Evolutionary conservation across 352 stramenopile species (phyloP).

Genomic region (Phytophthora pini): DNA sequence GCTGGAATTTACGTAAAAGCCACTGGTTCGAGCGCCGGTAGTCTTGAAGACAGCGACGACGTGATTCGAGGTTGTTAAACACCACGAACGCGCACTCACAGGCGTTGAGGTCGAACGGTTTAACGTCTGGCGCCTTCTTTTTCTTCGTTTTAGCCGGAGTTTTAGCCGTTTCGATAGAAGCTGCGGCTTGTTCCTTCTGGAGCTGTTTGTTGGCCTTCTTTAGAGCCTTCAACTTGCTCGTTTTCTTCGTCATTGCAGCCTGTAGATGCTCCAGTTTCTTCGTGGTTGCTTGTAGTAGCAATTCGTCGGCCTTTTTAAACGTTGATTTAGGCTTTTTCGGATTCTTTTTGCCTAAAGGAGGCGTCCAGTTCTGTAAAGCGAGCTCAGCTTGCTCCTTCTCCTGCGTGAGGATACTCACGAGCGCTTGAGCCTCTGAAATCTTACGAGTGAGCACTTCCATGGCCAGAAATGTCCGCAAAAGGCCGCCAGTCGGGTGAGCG

Average conservation of each 20-base stretch:
- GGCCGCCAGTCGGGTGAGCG: slow-evolving; percentile 70
- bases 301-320: slow-evolving; percentile 45
- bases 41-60: slow-evolving; percentile 74
- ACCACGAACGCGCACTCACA: slow-evolving; percentile 88
- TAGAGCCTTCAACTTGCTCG: slow-evolving; percentile 68
- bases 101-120: slow-evolving; percentile 62
- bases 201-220: slow-evolving; percentile 41
- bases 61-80: slow-evolving; percentile 89
- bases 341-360: slow-evolving; percentile 33
- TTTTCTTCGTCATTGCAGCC: slow-evolving; percentile 56
- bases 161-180: not conserved
- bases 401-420: slow-evolving; percentile 56
- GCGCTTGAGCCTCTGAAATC: slow-evolving; percentile 62
- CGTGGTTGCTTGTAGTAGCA: slow-evolving; percentile 41
- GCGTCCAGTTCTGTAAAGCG: slow-evolving; percentile 22
- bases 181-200: slow-evolving; percentile 8
- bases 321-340: slow-evolving; percentile 38
- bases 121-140: slow-evolving; percentile 28
- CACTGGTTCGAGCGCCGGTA: slow-evolving; percentile 63
- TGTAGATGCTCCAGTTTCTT: slow-evolving; percentile 43
- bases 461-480: slow-evolving; percentile 75
- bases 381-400: slow-evolving; percentile 50
- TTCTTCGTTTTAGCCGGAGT: slow-evolving; percentile 19
- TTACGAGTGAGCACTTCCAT: slow-evolving; percentile 72
- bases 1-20: slow-evolving; percentile 59